Conservation (phyloP, 192 early-diverging fungal genomes). For the Funneliformis mosseae region DNA sequence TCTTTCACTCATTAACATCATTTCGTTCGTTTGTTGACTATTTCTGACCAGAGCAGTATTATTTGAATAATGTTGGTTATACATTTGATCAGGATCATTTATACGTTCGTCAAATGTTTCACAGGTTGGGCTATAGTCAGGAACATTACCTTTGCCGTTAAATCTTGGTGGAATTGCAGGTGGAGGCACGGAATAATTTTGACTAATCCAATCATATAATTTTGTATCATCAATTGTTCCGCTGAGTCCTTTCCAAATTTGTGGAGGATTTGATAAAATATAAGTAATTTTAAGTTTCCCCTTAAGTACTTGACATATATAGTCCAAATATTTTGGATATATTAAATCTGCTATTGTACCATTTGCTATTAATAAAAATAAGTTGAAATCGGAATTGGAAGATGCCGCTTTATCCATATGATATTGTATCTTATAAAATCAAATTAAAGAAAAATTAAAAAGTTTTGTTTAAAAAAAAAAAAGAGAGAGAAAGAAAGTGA, state of each 20-base stretch:
- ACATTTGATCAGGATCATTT: too few relatives aligned
- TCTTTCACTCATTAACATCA: not conserved
- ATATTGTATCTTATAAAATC: constrained; percentile 5
- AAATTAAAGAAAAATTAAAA: not conserved
- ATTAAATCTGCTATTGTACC: not conserved
- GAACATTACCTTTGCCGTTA: not conserved
- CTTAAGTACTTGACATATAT: not conserved
- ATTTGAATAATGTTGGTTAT: too few relatives aligned
- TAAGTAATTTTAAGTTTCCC: not conserved
- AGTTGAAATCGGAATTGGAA: not conserved
- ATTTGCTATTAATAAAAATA: constrained; percentile 5
- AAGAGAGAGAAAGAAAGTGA: not conserved
- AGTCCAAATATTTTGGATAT: not conserved
- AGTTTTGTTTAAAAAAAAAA: not conserved
- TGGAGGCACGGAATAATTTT: not conserved
- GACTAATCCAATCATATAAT: constrained; percentile 14
- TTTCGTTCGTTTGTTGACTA: not conserved
- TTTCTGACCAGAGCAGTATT: too few relatives aligned
- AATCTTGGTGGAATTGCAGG: not conserved
- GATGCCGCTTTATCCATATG: not conserved
- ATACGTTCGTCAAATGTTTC: not conserved
- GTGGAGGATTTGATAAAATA: not conserved
- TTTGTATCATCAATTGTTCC: not conserved
- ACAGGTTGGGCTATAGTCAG: not conserved
- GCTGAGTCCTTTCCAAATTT: not conserved